Base-by-base conservation (phyloP, 768 basidiomycete genomes). In the Suillus clintonianus region DNA sequence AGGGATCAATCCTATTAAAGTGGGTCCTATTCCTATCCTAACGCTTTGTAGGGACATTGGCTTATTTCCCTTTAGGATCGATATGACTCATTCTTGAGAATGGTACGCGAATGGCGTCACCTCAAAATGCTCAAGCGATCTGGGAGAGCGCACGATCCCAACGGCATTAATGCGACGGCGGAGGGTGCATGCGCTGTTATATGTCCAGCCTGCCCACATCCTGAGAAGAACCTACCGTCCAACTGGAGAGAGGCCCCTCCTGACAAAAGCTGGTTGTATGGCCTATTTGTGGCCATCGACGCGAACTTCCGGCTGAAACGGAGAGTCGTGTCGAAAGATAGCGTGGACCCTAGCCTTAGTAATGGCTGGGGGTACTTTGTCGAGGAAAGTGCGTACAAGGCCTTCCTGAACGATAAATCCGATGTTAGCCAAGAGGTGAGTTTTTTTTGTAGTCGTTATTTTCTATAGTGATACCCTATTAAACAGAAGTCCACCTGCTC, bases 151-250 rank as follows among this genome's bases (percentile, higher is more conserved):
- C 71, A 77, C 47, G 65, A 70, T 53, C 62, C 69, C 1, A 42
- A n/a, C 1, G 75, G 77, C 0, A 56, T 70, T 7, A 50, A 43
- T 1, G 63, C 63, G 0, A 77, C 77, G 6, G 5, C 13, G 7
- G 36, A 61, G 8, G 77, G 77, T 2, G 70, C 71, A 41, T 68
- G 70, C 2, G 66, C 71, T 0, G 45, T 77, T 0, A 13, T 59
- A 8, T 78, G 77, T 53, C 72, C 71, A 3, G 69, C 72, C 0
- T 78, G 76, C 62, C 76, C 72, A 0, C 67, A 71, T 2, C 75
- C 72, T 0, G 71, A 69, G 0, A 67, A 68, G 0, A 77, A 77
- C 62, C 61, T 76, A 3, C 70, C 71, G 0, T 61, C 55, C 0
- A 48, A 62, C 10, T 76, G 71, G 70, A 27, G 66, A 27, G 50